phyloP scores from a whole-genome alignment of 176 grass and related monocot genomes.

The Elymus sibiricus region DNA sequence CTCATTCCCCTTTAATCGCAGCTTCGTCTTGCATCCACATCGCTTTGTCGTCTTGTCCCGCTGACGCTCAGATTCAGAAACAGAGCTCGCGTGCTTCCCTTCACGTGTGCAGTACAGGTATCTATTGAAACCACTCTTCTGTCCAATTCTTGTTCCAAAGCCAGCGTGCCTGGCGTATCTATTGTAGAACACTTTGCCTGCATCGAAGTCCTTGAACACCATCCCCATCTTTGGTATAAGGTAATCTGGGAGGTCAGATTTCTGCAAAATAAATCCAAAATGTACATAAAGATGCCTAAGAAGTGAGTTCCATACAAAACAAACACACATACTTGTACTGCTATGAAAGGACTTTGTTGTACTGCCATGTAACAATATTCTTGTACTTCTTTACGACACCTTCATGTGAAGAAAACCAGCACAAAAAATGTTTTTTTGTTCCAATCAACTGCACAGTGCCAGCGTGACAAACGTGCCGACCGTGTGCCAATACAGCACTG shows the following conservation, averaged over 20 bases:
- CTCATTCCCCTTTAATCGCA: background rate
- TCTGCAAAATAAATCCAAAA: background rate
- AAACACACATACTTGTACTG: too few relatives aligned
- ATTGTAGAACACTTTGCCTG: background rate
- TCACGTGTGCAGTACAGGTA: background rate
- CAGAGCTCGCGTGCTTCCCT: background rate
- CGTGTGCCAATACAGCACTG: too few relatives aligned
- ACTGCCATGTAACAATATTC: background rate
- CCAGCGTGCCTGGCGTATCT: background rate
- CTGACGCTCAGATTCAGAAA: background rate
- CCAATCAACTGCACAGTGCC: too few relatives aligned
- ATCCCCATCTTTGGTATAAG: background rate
- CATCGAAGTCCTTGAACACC: background rate
- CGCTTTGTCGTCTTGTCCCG: background rate
- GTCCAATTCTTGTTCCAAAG: background rate
- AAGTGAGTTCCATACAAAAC: too few relatives aligned
- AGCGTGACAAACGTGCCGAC: too few relatives aligned
- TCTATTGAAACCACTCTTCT: background rate
- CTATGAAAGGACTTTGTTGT: background rate
- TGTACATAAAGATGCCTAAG: too few relatives aligned
- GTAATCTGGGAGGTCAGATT: background rate
- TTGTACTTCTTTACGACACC: background rate
- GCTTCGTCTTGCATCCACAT: background rate
- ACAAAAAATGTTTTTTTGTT: too few relatives aligned
- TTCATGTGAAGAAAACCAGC: too few relatives aligned